Conservation (phyloP, 2,329 filamentous ascomycete species). For the Fusarium continuum region DNA sequence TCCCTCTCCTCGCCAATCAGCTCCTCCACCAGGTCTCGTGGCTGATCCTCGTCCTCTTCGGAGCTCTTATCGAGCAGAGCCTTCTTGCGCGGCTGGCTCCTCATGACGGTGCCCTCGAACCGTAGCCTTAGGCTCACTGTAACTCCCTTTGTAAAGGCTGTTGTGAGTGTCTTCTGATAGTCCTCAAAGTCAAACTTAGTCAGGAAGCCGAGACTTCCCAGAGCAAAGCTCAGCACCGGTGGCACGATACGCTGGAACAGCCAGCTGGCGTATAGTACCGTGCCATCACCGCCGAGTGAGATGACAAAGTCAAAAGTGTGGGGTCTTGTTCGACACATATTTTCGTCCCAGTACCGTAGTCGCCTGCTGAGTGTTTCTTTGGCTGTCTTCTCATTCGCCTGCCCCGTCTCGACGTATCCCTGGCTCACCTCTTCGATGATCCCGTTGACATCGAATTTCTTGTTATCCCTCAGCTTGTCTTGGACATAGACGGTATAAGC, state of each 20-base stretch:
- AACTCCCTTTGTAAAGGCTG: slow-evolving; percentile 82
- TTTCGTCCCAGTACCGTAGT: slow-evolving; percentile 83
- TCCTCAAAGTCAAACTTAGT: slow-evolving; percentile 94
- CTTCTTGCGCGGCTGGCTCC: slow-evolving; percentile 65
- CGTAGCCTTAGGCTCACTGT: slow-evolving; percentile 87
- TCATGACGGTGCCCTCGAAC: slow-evolving; percentile 95
- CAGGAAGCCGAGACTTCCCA: slow-evolving; percentile 92
- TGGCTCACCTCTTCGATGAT: slow-evolving; percentile 69
- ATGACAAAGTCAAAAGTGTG: slow-evolving; percentile 95
- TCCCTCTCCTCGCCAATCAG: slow-evolving; percentile 86
- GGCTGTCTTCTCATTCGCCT: slow-evolving; percentile 48
- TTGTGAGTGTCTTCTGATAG: slow-evolving; percentile 73
- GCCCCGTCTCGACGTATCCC: slow-evolving; percentile 52
- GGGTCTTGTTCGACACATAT: slow-evolving; percentile 79
- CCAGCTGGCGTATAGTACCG: slow-evolving; percentile 95
- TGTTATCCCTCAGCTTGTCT: slow-evolving; percentile 74
- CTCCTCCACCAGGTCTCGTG: slow-evolving; percentile 84
- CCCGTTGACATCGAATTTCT: slow-evolving; percentile 76
- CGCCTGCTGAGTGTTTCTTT: slow-evolving; percentile 57
- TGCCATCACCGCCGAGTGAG: slow-evolving; percentile 94
- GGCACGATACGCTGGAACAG: slow-evolving; percentile 95
- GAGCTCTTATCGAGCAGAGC: slow-evolving; percentile 34
- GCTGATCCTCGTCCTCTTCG: slow-evolving; percentile 51
- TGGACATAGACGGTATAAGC: slow-evolving; percentile 86
- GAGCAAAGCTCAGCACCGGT: slow-evolving; percentile 87